A percentile compares a stretch with the other conserved stretches of the same genome.
Evolutionary conservation across 2,329 filamentous ascomycete genomes (phyloP).

Genomic region (Ascochyta lentis): DNA sequence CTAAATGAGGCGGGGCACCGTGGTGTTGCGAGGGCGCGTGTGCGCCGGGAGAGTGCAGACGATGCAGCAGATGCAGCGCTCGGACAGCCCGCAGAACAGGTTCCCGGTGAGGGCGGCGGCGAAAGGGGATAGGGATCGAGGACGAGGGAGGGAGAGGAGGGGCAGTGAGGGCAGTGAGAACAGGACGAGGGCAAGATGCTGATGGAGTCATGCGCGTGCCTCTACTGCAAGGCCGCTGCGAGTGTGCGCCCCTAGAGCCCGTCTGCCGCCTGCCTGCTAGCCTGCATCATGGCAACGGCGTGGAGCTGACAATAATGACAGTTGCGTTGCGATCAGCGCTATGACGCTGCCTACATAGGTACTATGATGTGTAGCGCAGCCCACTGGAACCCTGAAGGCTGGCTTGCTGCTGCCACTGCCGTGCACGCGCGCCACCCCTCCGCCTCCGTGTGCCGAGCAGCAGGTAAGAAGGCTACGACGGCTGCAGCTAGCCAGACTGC

Average conservation of each 20-base stretch:
- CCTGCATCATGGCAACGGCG: constrained; percentile 1
- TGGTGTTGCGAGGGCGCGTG: background rate
- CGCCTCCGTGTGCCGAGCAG: background rate
- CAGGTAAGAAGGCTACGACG: too few relatives aligned
- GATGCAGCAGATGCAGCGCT: background rate
- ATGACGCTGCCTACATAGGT: background rate
- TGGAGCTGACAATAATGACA: background rate
- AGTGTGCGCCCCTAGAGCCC: background rate
- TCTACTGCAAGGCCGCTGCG: background rate
- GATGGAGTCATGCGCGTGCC: too few relatives aligned
- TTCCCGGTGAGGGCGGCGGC: background rate
- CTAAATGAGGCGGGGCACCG: constrained; percentile 21
- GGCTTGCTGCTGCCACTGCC: background rate
- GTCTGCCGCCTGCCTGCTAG: background rate
- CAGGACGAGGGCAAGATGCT: too few relatives aligned
- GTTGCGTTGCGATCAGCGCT: background rate
- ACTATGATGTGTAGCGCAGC: too few relatives aligned
- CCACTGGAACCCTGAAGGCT: background rate
- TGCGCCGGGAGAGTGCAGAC: background rate
- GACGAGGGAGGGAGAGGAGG: background rate
- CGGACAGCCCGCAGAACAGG: constrained; percentile 4
- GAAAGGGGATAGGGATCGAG: background rate
- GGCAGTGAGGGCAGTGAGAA: too few relatives aligned
- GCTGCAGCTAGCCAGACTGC: background rate
- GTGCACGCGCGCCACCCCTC: constrained; percentile 6